Conservation (phyloP, 345 rosid species). For the Conringia planisiliqua region DNA sequence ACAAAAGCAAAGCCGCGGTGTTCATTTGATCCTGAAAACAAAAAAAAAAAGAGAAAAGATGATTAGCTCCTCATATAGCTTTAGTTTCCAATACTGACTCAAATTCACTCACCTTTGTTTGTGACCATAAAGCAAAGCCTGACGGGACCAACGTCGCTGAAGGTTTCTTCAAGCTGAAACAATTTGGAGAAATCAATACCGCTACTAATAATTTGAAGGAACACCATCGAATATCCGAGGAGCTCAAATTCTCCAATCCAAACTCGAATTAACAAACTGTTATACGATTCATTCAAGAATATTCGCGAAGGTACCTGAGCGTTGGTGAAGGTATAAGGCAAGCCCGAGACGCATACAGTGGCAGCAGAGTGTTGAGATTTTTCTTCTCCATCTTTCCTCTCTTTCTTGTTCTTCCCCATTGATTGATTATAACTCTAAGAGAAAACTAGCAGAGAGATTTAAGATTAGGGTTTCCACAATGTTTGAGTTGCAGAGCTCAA, state of each 20-base stretch:
- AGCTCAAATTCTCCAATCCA: background rate
- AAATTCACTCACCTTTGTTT: slow-evolving; percentile 52
- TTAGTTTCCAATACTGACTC: background rate
- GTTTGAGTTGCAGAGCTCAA: slow-evolving; percentile 3
- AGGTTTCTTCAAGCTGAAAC: slow-evolving; percentile 78
- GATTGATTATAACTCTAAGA: background rate
- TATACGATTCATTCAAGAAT: background rate
- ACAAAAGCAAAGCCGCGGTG: slow-evolving; percentile 82
- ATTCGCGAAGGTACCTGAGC: slow-evolving; percentile 49
- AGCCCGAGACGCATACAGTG: slow-evolving; percentile 75
- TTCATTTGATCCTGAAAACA: slow-evolving; percentile 61
- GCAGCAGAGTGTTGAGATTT: slow-evolving; percentile 56
- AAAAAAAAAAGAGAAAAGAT: background rate
- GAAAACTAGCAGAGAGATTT: background rate
- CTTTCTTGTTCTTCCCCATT: slow-evolving; percentile 49
- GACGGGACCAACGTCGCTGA: slow-evolving; percentile 90
- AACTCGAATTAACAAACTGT: background rate
- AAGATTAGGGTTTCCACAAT: background rate
- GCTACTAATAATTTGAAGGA: background rate
- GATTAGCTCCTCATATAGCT: background rate
- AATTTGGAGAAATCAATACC: background rate
- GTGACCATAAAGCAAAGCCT: slow-evolving; percentile 88
- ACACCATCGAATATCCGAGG: background rate
- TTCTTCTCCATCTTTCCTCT: slow-evolving; percentile 42
- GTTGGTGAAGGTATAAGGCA: slow-evolving; percentile 82